A percentile compares a stretch with the other conserved stretches of the same genome.
Conservation (phyloP, 2,329 filamentous ascomycete species). For the Juglanconis sp. region DNA sequence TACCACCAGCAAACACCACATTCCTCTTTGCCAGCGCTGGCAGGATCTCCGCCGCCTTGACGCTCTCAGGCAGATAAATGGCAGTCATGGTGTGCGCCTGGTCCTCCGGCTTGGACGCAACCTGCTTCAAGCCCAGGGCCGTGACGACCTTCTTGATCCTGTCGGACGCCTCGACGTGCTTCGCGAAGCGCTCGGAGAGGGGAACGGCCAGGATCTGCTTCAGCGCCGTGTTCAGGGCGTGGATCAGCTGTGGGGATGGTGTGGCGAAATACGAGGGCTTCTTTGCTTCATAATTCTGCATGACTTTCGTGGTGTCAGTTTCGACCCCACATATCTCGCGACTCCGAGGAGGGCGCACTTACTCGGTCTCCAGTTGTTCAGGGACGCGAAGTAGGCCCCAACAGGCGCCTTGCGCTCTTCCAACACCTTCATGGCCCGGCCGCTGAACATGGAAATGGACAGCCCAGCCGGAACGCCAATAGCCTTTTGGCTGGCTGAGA, state of each 20-base stretch:
- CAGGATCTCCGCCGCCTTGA: slow-evolving; percentile 78
- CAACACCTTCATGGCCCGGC: slow-evolving; percentile 77
- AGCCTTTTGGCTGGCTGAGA: slow-evolving; percentile 95
- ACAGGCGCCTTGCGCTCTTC: slow-evolving; percentile 78
- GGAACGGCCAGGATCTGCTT: slow-evolving; percentile 80
- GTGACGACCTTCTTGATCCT: slow-evolving; percentile 81
- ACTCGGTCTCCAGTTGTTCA: slow-evolving; percentile 97
- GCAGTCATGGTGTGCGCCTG: slow-evolving; percentile 98
- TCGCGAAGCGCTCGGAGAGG: slow-evolving; percentile 76
- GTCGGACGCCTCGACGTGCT: slow-evolving; percentile 75
- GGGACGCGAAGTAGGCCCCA: slow-evolving; percentile 87
- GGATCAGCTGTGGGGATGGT: slow-evolving; percentile 88
- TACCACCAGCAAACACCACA: slow-evolving; percentile 88
- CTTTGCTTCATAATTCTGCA: slow-evolving; percentile 98
- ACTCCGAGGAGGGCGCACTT: slow-evolving; percentile 30
- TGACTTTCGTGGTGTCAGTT: slow-evolving; percentile 55
- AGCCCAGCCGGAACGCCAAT: slow-evolving; percentile 93
- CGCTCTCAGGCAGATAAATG: slow-evolving; percentile 84
- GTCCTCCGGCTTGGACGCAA: slow-evolving; percentile 80
- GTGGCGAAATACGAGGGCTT: slow-evolving; percentile 98
- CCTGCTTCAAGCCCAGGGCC: slow-evolving; percentile 80
- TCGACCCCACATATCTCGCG: slow-evolving; percentile 3
- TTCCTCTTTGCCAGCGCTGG: slow-evolving; percentile 82
- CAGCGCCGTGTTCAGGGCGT: slow-evolving; percentile 85
- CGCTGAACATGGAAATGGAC: slow-evolving; percentile 91